Percentiles rank a stretch among this genome's conserved stretches.
Conservation (phyloP, 2,329 filamentous ascomycete species). For the Colletotrichum australisinense region DNA sequence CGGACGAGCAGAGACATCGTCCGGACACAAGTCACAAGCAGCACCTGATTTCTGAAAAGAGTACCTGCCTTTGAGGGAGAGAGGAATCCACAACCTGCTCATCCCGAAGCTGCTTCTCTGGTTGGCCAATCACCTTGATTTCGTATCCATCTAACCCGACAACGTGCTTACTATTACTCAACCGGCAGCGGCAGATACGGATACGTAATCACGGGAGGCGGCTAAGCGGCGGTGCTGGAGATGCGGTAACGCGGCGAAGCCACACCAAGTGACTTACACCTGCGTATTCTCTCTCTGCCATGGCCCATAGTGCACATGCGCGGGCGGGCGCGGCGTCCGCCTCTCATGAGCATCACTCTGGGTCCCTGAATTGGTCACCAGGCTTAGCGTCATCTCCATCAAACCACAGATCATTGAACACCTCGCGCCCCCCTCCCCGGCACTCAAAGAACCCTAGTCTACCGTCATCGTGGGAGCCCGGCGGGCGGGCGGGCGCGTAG, state of each 20-base stretch:
- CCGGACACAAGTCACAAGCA: neutral
- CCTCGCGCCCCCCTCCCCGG: neutral
- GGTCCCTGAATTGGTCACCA: neutral
- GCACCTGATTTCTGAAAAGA: neutral
- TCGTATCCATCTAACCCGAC: neutral
- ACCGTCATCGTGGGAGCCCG: constrained; percentile 8
- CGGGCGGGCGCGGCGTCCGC: neutral
- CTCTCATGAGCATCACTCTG: neutral
- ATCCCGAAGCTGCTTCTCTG: neutral
- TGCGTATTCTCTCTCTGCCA: neutral
- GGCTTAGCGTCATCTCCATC: neutral
- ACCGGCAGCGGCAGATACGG: neutral
- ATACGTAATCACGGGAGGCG: neutral
- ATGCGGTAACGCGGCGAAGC: neutral
- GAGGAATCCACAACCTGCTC: neutral
- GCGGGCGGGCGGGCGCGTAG: constrained; percentile 7
- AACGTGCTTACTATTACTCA: neutral
- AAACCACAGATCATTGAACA: neutral
- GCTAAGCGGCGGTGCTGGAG: neutral
- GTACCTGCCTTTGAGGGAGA: neutral
- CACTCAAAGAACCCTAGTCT: constrained; percentile 13
- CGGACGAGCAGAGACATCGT: neutral
- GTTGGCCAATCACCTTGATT: neutral
- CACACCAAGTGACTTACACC: neutral
- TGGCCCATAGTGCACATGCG: neutral